Percentiles rank a stretch among this genome's conserved stretches.
phyloP scores from a whole-genome alignment of 257 asterid genomes.

The Paraleonurus japonicus region DNA sequence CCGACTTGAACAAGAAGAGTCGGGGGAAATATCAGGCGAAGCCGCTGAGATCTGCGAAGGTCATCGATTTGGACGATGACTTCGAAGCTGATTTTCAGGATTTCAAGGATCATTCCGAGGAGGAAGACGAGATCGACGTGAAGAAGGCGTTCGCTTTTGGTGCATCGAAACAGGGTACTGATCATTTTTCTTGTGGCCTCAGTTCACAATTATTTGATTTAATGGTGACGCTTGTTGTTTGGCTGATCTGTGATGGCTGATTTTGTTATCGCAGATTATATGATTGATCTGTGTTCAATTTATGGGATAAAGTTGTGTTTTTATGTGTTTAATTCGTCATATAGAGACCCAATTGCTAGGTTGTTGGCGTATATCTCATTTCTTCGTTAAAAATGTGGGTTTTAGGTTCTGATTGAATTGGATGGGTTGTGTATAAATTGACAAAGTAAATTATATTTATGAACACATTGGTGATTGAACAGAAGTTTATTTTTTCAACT shows the following conservation, averaged over 20 bases:
- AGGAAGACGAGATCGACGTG: slow-evolving; percentile 39
- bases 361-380: background rate
- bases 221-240: background rate
- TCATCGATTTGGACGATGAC: slow-evolving; percentile 55
- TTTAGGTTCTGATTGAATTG: background rate
- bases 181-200: background rate
- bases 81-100: slow-evolving; percentile 90
- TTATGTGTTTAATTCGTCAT: background rate
- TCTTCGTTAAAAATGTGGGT: background rate
- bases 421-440: background rate
- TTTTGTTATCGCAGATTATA: background rate
- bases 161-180: slow-evolving; percentile 47
- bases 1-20: slow-evolving; percentile 43
- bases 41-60: slow-evolving; percentile 53
- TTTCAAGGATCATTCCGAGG: slow-evolving; percentile 59
- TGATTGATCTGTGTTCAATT: background rate
- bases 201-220: background rate
- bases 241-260: background rate
- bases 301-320: background rate
- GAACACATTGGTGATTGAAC: background rate
- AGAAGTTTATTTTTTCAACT: background rate
- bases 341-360: background rate
- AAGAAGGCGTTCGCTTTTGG: slow-evolving; percentile 50
- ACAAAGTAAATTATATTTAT: background rate
- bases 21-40: slow-evolving; percentile 41